Evolutionary conservation across 148 eudicot species (phyloP).

Genomic region (Dianthus caryophyllus): DNA sequence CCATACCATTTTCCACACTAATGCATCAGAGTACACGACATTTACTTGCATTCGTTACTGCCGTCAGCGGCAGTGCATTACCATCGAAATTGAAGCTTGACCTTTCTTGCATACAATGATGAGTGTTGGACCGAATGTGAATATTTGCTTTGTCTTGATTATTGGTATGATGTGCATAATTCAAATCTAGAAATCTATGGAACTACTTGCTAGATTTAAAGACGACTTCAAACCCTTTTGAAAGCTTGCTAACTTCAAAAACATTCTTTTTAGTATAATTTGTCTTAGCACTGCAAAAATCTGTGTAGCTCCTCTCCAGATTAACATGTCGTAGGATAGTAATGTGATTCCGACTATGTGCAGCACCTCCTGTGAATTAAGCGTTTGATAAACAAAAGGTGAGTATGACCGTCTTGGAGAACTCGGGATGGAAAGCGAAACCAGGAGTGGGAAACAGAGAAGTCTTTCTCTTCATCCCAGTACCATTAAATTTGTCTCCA

Average conservation of each 20-base stretch:
- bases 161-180: neutral
- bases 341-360: neutral
- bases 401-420: neutral
- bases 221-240: neutral
- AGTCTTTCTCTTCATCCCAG: neutral
- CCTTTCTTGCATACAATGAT: neutral
- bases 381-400: neutral
- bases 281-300: neutral
- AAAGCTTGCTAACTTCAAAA: neutral
- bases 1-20: too few relatives aligned
- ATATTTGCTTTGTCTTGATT: neutral
- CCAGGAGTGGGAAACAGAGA: neutral
- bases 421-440: slow-evolving; percentile 7
- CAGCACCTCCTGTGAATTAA: neutral
- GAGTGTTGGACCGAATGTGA: neutral
- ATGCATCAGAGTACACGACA: too few relatives aligned
- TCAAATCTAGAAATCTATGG: slow-evolving; percentile 3
- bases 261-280: neutral
- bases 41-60: too few relatives aligned
- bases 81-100: neutral
- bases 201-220: neutral
- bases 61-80: neutral
- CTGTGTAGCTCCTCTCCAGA: neutral
- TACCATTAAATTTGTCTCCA: neutral
- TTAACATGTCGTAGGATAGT: neutral